Evolutionary conservation across 805 yeast genomes (phyloP).

Genomic region (Saturnispora gosingensis): DNA sequence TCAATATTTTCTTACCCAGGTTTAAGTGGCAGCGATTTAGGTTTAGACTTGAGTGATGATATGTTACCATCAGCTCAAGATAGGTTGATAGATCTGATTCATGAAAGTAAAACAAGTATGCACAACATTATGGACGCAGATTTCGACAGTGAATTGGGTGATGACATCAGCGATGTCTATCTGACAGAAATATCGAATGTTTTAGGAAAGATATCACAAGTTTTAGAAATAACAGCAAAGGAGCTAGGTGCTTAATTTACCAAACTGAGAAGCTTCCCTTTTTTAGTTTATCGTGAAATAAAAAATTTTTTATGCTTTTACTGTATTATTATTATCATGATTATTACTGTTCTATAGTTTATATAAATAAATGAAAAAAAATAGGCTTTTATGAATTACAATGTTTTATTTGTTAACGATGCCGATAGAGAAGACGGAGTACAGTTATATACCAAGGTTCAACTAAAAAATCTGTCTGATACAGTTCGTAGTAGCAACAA

Average conservation of each 20-base stretch:
- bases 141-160: constrained; percentile 1
- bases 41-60: not conserved
- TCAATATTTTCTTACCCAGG: constrained; percentile 3
- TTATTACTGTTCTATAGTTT: not conserved
- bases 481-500: too few species aligned
- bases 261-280: not conserved
- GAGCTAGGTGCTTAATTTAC: not conserved
- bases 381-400: not conserved
- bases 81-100: not conserved
- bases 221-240: not conserved
- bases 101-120: constrained; percentile 1
- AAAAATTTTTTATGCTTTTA: not conserved
- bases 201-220: constrained; percentile 1
- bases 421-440: not conserved
- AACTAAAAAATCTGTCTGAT: not conserved
- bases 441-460: not conserved
- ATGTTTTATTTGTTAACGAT: not conserved
- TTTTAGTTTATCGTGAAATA: not conserved
- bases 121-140: not conserved
- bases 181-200: not conserved
- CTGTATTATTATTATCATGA: not conserved
- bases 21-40: not conserved
- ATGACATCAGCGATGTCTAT: not conserved
- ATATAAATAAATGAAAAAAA: not conserved
- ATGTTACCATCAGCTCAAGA: not conserved